A percentile compares a stretch with the other conserved stretches of the same genome.
Conservation (phyloP, 495 filamentous ascomycete genomes). For the Talaromyces wortmannii region DNA sequence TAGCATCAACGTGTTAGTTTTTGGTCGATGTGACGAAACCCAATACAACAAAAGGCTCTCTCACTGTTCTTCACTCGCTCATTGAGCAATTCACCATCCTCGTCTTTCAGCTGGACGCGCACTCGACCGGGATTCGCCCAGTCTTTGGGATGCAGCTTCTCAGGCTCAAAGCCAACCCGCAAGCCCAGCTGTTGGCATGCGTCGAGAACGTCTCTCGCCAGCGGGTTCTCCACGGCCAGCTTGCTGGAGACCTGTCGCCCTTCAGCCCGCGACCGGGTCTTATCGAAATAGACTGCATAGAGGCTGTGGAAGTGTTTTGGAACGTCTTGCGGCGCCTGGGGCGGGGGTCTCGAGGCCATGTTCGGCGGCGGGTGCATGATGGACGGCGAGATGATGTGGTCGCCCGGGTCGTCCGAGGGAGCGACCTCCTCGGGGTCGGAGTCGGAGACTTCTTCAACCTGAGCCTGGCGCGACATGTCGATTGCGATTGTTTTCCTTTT, state of each 20-base stretch:
- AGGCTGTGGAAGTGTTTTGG: slow-evolving; percentile 80
- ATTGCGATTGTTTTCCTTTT: not conserved
- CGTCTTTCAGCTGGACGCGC: slow-evolving; percentile 63
- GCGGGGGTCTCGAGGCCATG: slow-evolving; percentile 24
- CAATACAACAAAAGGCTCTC: slow-evolving; percentile 14
- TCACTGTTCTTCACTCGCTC: slow-evolving; percentile 68
- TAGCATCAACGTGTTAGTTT: not conserved
- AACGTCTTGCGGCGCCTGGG: slow-evolving; percentile 39
- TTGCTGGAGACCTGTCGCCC: slow-evolving; percentile 69
- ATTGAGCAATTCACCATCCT: slow-evolving; percentile 37
- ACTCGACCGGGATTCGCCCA: slow-evolving; percentile 96
- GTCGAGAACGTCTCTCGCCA: slow-evolving; percentile 83
- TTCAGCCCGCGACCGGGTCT: slow-evolving; percentile 60
- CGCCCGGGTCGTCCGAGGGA: slow-evolving; percentile 58
- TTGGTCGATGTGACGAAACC: not conserved
- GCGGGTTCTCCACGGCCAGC: slow-evolving; percentile 74
- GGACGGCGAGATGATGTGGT: slow-evolving; percentile 32
- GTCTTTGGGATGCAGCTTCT: slow-evolving; percentile 90
- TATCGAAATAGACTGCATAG: slow-evolving; percentile 94
- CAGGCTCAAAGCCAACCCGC: slow-evolving; percentile 77
- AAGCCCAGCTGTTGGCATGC: slow-evolving; percentile 70
- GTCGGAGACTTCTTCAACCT: slow-evolving; percentile 84
- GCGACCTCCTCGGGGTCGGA: slow-evolving; percentile 70
- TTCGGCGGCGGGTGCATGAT: slow-evolving; percentile 17
- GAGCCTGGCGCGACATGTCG: slow-evolving; percentile 71